These are phyloP conservation scores for Podila epigama DNA, from an alignment of 192 early-diverging fungal genomes.

Conservation along the genomic window DNA sequence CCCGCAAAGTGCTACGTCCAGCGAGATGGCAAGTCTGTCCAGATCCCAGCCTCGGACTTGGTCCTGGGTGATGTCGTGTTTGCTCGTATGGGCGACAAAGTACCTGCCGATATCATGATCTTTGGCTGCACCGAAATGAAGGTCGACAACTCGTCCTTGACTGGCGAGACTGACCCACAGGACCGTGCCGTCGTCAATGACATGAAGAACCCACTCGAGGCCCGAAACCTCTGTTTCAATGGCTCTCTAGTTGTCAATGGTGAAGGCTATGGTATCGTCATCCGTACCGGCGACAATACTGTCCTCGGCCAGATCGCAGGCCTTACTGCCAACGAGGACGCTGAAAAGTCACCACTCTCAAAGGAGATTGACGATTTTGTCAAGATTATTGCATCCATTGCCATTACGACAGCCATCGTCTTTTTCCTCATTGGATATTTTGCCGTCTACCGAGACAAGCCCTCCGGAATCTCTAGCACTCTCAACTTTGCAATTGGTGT, in stretches of 20 bases:
- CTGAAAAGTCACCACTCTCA: conserved; percentile 72
- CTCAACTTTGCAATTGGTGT: conserved; percentile 93
- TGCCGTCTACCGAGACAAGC: conserved; percentile 58
- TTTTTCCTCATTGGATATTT: conserved; percentile 85
- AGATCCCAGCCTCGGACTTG: conserved; percentile 74
- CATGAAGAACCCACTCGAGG: conserved; percentile 87
- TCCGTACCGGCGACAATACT: conserved; percentile 83
- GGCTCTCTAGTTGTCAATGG: conserved; percentile 85
- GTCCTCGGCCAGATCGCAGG: conserved; percentile 10
- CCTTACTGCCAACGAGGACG: not conserved
- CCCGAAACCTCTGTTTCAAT: conserved; percentile 91
- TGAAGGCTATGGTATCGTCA: conserved; percentile 91
- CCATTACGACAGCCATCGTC: conserved; percentile 74
- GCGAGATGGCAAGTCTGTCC: conserved; percentile 75
- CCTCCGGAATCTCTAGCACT: conserved; percentile 60
- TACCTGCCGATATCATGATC: conserved; percentile 90
- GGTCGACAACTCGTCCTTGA: conserved; percentile 97
- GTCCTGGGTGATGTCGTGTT: conserved; percentile 91
- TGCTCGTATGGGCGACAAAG: conserved; percentile 92
- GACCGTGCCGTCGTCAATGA: conserved; percentile 72
- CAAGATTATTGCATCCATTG: not conserved
- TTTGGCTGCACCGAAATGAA: conserved; percentile 87
- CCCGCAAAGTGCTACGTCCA: conserved; percentile 83
- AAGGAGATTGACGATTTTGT: conserved; percentile 11
- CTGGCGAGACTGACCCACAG: conserved; percentile 96